Base-by-base conservation (phyloP, 2,329 filamentous ascomycete genomes). In the Aaosphaeria pasadenensis region DNA sequence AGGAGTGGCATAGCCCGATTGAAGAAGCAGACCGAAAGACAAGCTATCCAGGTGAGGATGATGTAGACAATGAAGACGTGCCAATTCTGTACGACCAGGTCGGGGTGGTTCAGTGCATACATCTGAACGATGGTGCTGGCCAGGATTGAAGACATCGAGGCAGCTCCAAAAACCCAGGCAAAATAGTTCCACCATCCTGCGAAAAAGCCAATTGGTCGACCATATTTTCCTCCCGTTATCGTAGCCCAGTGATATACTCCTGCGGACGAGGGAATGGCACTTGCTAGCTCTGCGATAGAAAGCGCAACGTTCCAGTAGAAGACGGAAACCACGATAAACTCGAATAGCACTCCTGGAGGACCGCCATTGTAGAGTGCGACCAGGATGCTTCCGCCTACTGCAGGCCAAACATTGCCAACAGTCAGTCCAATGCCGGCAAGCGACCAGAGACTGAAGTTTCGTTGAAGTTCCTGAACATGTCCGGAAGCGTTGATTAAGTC, bases 21-120 rank as follows among this genome's bases (percentile, higher is more conserved):
- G 29, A 13, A 85, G 72, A 47, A 83, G 75, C 48, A 79, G 72
- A 35, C 62, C 58, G 43, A 77, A 7, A 29, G 76, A 48, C 75
- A 77, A 4, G 28, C 7, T 11, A 79, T 48, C 79, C 80, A 83
- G 6, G 80, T 75, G 48, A 82, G 74, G 36, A 78, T 63, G 43
- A 86, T 58, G 57, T 82, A 84, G 39, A 77, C 74, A 36, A 85
- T 62, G 58, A 84, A 86, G 32, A 81, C 74, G 49, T 84, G 79
- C 82, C 82, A 86, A 31, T 76, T 57, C 50, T 80, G 53, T 11
- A 75, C 68, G 7, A 67, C 66, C 46, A 82, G 83, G 5, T 67
- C 77, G 1, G 76, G 74, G 58, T 85, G 78, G 67, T 81, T 83
- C 30, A 82, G 65, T 5, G 75, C 74, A 61, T 85, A 86, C 76